Conservation (phyloP, 305 asterid species). For the Ruellia speciosa region DNA sequence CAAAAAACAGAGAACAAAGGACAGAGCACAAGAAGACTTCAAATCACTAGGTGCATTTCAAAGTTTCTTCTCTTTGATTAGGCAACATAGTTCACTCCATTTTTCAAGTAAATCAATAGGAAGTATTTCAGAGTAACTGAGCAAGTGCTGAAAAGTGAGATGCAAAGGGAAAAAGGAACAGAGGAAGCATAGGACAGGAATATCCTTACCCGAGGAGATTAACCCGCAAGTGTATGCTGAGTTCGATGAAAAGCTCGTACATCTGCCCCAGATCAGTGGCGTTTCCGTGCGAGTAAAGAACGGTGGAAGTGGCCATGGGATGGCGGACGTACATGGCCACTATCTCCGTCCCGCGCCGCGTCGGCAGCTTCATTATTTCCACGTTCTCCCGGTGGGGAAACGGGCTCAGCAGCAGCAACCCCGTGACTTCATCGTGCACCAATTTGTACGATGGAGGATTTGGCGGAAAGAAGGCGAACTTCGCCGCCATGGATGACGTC, state of each 20-base stretch:
- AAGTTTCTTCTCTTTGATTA: not conserved
- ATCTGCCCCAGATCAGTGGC: conserved; percentile 97
- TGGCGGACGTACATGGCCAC: conserved; percentile 79
- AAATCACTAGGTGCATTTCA: not conserved
- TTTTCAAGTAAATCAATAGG: not conserved
- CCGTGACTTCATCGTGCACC: conserved; percentile 66
- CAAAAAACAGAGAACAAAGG: not conserved
- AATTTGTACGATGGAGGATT: conserved; percentile 85
- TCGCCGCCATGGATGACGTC: conserved; percentile 98
- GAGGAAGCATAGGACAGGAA: not conserved
- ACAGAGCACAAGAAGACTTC: not conserved
- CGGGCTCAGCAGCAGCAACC: conserved; percentile 60
- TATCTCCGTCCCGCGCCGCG: conserved; percentile 73
- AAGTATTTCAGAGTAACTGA: not conserved
- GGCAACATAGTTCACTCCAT: no score
- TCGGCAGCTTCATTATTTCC: conserved; percentile 68
- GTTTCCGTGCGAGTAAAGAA: conserved; percentile 89
- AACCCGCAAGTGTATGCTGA: conserved; percentile 79
- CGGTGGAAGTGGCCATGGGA: conserved; percentile 78
- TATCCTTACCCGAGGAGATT: conserved; percentile 73
- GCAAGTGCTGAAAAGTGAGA: not conserved
- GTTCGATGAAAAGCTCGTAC: conserved; percentile 87
- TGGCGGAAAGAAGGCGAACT: conserved; percentile 90
- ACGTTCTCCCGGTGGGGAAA: conserved; percentile 92
- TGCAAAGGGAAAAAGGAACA: not conserved